Evolutionary conservation across 2,329 filamentous ascomycete species (phyloP).

Genomic region (Calonectria crousiana): DNA sequence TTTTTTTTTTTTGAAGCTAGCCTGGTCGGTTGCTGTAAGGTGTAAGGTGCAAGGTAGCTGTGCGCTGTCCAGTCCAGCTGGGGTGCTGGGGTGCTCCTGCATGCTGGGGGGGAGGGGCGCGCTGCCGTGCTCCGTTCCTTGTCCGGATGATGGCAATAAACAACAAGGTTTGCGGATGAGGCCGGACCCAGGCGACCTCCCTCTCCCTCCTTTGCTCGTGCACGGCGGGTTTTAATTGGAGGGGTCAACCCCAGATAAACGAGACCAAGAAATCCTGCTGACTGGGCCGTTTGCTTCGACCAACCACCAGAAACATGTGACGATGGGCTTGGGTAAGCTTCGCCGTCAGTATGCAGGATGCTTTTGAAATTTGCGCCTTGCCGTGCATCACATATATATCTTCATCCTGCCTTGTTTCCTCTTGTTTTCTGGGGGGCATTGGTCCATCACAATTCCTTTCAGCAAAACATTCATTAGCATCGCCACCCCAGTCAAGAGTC

Average conservation of each 20-base stretch:
- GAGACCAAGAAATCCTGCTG: constrained; percentile 3
- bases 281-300: neutral
- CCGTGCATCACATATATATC: neutral
- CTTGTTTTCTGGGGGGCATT: neutral
- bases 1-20: neutral
- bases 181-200: neutral
- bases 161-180: constrained; percentile 4
- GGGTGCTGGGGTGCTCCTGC: neutral
- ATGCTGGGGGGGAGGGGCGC: neutral
- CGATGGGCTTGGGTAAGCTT: neutral
- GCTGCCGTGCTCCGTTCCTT: neutral
- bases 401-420: neutral
- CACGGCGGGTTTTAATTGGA: constrained; percentile 5
- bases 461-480: neutral
- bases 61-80: neutral
- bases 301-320: constrained; percentile 1
- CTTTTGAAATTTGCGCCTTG: neutral
- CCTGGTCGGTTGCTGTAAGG: neutral
- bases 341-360: neutral
- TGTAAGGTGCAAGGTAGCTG: neutral
- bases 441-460: neutral
- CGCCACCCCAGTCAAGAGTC: neutral
- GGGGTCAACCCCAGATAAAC: constrained; percentile 8
- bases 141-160: neutral
- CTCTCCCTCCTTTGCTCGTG: neutral